These are phyloP conservation scores for Kurtzmaniella quercitrusa DNA, from an alignment of 1,139 yeast species.

Conservation along the genomic window DNA sequence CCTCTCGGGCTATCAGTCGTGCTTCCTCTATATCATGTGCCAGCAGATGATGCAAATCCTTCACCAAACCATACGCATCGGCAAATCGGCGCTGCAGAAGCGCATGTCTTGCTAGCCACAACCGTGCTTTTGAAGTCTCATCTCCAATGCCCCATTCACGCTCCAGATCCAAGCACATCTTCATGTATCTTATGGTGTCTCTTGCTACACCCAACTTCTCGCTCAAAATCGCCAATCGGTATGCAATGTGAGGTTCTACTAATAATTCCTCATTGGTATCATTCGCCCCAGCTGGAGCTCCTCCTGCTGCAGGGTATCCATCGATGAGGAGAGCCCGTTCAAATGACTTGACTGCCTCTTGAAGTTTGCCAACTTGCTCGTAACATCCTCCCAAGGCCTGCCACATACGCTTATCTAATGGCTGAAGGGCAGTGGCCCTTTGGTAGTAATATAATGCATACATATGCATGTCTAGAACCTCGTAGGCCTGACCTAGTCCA, in stretches of 20 bases:
- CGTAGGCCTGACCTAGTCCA: constrained; percentile 97
- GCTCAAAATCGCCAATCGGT: constrained; percentile 64
- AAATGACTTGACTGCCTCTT: constrained; percentile 61
- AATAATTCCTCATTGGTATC: constrained; percentile 10
- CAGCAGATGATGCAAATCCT: constrained; percentile 69
- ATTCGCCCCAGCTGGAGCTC: not conserved
- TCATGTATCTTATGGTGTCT: constrained; percentile 66
- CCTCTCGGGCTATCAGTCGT: constrained; percentile 74
- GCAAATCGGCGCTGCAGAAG: constrained; percentile 53
- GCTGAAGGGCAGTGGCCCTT: constrained; percentile 83
- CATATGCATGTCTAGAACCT: constrained; percentile 90
- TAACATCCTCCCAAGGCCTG: constrained; percentile 89
- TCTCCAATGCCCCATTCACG: constrained; percentile 64
- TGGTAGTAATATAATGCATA: constrained; percentile 92
- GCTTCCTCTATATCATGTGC: constrained; percentile 91
- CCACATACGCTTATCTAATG: constrained; percentile 94
- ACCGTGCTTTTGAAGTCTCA: constrained; percentile 75
- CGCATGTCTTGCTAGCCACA: constrained; percentile 83
- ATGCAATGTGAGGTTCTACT: constrained; percentile 51
- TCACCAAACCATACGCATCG: constrained; percentile 71
- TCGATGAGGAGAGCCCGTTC: constrained; percentile 54
- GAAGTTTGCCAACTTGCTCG: constrained; percentile 67
- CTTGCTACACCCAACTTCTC: constrained; percentile 50
- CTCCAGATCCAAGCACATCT: constrained; percentile 66
- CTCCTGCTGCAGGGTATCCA: constrained; percentile 18